Evolutionary conservation across 345 rosid genomes (phyloP).

Genomic region (Garcia nutans): DNA sequence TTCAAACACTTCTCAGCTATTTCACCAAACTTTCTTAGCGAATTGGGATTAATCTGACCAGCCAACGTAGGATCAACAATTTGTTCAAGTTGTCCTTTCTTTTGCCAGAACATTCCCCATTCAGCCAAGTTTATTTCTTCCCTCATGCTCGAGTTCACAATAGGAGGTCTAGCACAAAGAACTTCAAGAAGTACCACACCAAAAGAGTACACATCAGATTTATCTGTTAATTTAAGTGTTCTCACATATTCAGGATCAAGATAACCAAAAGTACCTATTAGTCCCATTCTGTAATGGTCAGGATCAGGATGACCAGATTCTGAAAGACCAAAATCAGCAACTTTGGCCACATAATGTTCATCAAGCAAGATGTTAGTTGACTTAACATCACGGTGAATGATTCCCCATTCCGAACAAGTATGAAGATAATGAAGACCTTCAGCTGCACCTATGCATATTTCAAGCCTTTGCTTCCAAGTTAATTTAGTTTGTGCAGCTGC

Average conservation of each 20-base stretch:
- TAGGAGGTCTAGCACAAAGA: not conserved
- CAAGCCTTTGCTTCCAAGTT: slow-evolving; percentile 9
- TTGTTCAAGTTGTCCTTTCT: not conserved
- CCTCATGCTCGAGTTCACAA: not conserved
- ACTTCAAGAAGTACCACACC: not conserved
- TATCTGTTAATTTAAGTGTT: not conserved
- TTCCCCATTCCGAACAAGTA: not conserved
- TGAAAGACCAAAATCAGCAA: slow-evolving; percentile 1
- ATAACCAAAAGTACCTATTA: not conserved
- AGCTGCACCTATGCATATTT: slow-evolving; percentile 7
- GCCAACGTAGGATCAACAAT: not conserved
- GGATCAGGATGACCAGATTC: not conserved
- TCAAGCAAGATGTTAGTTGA: slow-evolving; percentile 7
- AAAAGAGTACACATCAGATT: not conserved
- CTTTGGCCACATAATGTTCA: not conserved
- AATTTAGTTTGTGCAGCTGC: not conserved
- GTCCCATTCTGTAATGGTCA: not conserved
- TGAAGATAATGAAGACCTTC: slow-evolving; percentile 10
- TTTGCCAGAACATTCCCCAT: not conserved
- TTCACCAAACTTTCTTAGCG: not conserved
- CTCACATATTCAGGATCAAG: slow-evolving; percentile 1
- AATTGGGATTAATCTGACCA: not conserved
- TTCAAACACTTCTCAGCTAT: slow-evolving; percentile 1
- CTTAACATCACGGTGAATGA: slow-evolving; percentile 5
- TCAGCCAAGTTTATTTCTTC: not conserved